Evolutionary conservation across 75 land plant genomes (phyloP).

Genomic region (Sequoia sempervirens): DNA sequence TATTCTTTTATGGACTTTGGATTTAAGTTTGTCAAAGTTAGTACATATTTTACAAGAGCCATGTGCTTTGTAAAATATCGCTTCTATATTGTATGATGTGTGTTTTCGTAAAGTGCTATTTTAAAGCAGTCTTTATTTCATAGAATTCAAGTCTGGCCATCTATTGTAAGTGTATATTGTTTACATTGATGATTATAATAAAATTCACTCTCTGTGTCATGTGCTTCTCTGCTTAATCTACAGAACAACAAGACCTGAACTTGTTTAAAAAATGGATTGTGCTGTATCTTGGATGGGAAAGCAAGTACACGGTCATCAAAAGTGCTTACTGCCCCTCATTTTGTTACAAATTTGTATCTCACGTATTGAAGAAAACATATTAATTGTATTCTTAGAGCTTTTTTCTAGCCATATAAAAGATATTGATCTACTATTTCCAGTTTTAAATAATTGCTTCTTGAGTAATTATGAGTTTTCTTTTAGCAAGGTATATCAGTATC

Average conservation of each 20-base stretch:
- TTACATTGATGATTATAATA: slow-evolving; percentile 9
- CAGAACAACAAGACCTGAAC: not conserved
- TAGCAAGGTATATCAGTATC: not conserved
- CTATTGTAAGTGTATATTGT: slow-evolving; percentile 10
- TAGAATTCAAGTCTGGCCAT: not conserved
- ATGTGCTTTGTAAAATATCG: not conserved
- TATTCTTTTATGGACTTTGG: not conserved
- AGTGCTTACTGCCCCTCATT: not conserved
- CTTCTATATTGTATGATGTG: not conserved
- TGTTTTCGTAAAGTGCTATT: not conserved
- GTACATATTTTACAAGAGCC: not conserved
- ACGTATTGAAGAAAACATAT: not conserved
- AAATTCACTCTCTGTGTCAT: not conserved
- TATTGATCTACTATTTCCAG: not conserved
- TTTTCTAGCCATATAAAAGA: not conserved
- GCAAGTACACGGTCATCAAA: not conserved
- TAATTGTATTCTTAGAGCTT: not conserved
- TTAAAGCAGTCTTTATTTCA: slow-evolving; percentile 3
- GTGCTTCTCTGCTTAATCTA: not conserved
- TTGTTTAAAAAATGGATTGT: not conserved
- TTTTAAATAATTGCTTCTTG: not conserved
- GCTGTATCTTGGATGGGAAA: not conserved
- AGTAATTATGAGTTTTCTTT: not conserved
- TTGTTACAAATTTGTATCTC: not conserved
- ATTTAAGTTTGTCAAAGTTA: slow-evolving; percentile 3